Percentiles rank a stretch among this genome's conserved stretches.
These are phyloP conservation scores for Stephania japonica DNA, from an alignment of 164 flowering plant species.

Conservation along the genomic window DNA sequence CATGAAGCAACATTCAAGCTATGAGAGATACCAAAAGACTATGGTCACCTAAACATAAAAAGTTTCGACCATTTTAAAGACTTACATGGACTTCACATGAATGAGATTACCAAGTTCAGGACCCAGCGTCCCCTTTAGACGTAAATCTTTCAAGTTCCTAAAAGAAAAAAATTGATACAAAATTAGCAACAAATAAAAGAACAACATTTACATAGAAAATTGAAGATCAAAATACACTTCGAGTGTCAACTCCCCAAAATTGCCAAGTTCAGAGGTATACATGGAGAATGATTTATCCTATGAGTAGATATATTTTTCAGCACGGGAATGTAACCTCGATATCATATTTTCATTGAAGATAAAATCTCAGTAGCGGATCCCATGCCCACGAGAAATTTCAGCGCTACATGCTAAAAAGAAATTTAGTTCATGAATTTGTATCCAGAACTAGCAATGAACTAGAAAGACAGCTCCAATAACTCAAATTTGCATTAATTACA, in stretches of 20 bases:
- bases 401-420: background rate
- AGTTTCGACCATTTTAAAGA: background rate
- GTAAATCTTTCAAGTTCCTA: slow-evolving; percentile 74
- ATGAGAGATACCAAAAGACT: background rate
- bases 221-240: background rate
- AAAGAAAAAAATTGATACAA: slow-evolving; percentile 2
- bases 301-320: background rate
- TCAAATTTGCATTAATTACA: too few relatives aligned
- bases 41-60: background rate
- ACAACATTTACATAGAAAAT: background rate
- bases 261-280: background rate
- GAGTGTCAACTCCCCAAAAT: background rate
- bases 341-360: background rate
- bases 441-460: background rate
- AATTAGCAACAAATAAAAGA: slow-evolving; percentile 13
- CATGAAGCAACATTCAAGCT: background rate
- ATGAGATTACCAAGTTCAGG: slow-evolving; percentile 55
- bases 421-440: background rate
- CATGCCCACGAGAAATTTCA: background rate
- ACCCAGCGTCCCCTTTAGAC: slow-evolving; percentile 64
- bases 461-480: background rate
- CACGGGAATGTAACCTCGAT: background rate
- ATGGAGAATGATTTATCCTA: background rate
- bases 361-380: background rate
- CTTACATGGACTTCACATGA: slow-evolving; percentile 74